phyloP scores from a whole-genome alignment of 768 basidiomycete genomes.

The Suillus brevipes region DNA sequence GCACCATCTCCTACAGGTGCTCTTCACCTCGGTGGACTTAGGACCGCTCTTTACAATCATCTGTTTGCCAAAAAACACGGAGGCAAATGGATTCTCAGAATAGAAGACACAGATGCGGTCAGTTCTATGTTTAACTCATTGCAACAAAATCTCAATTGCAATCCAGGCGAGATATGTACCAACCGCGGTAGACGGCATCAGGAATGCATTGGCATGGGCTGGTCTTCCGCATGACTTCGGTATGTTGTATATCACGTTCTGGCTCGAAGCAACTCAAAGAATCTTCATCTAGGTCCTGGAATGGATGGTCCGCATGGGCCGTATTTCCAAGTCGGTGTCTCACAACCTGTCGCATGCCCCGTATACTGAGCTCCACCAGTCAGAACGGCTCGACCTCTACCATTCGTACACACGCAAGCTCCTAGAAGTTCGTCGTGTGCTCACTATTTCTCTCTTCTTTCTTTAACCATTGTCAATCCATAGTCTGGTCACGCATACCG shows the following conservation, averaged over 20 bases:
- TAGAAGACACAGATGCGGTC: conserved; percentile 95
- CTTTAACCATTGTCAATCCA: not conserved
- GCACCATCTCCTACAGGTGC: conserved; percentile 97
- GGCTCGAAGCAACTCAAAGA: conserved; percentile 8
- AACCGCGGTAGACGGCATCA: conserved; percentile 81
- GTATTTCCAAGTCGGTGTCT: conserved; percentile 73
- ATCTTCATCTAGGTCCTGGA: conserved; percentile 62
- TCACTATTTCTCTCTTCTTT: not conserved
- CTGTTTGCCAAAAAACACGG: conserved; percentile 77
- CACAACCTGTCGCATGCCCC: not conserved
- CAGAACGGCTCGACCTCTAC: conserved; percentile 87
- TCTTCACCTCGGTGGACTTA: conserved; percentile 90
- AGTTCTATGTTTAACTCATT: not conserved
- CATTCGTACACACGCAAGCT: conserved; percentile 69
- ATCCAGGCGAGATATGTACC: conserved; percentile 75
- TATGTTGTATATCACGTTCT: conserved; percentile 25
- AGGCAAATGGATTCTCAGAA: conserved; percentile 88
- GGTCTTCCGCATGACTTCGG: conserved; percentile 91
- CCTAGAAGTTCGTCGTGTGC: conserved; percentile 56
- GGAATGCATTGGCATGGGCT: conserved; percentile 82
- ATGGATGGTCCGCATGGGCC: conserved; percentile 73
- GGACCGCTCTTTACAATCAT: conserved; percentile 94
- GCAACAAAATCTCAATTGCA: not conserved
- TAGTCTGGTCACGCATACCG: conserved; percentile 90
- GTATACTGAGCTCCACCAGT: conserved; percentile 50